A percentile compares a stretch with the other conserved stretches of the same genome.
Evolutionary conservation across 441 rosid genomes (phyloP).

Genomic region (Cnidoscolus chayamansa): DNA sequence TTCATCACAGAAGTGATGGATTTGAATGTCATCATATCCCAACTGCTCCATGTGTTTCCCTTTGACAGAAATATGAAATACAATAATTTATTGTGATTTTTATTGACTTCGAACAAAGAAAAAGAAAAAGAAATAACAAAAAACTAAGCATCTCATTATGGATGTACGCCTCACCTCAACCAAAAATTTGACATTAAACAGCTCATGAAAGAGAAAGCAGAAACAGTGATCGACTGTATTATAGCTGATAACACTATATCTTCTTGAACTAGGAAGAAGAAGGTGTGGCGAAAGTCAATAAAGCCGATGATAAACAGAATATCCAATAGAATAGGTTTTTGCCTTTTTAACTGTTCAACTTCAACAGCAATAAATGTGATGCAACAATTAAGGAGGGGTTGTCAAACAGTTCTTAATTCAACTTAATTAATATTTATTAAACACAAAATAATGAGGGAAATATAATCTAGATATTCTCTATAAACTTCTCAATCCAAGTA

Average conservation of each 20-base stretch:
- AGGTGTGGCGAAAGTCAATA: background rate
- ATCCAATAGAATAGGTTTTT: background rate
- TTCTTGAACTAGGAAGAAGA: background rate
- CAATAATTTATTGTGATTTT: constrained; percentile 8
- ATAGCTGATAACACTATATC: background rate
- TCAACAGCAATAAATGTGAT: background rate
- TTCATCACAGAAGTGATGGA: constrained; percentile 60
- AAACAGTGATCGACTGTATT: background rate
- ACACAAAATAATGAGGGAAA: background rate
- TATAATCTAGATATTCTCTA: background rate
- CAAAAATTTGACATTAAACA: background rate
- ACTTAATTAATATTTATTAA: background rate
- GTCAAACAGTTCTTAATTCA: background rate
- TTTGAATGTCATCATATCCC: constrained; percentile 66
- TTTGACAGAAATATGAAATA: constrained; percentile 27
- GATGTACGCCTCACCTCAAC: background rate
- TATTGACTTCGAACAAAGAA: background rate
- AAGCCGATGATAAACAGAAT: background rate
- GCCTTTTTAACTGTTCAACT: background rate
- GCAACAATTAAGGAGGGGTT: constrained; percentile 1
- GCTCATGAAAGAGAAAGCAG: background rate
- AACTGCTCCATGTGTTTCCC: constrained; percentile 47
- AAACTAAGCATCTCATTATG: constrained; percentile 5
- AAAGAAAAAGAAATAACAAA: background rate
- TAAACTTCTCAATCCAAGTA: background rate